Percentiles rank a stretch among this genome's conserved stretches.
phyloP scores from a whole-genome alignment of 805 yeast genomes.

The Nakazawaea pomicola region DNA sequence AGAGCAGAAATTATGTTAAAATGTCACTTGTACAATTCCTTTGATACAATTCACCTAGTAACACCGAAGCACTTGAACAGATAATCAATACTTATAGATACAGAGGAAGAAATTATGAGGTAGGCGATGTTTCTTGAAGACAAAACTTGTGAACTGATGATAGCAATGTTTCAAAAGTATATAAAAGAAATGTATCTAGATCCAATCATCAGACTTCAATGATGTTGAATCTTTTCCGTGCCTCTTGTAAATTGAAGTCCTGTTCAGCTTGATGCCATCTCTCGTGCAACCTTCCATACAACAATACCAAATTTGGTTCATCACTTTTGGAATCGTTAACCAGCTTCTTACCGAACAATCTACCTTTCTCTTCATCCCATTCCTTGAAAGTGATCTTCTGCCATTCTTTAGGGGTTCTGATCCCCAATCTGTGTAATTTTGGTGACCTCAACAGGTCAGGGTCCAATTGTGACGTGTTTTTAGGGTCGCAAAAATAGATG shows the following conservation, averaged over 20 bases:
- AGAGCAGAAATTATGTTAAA: no score
- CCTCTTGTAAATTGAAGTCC: background rate
- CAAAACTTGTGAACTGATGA: no score
- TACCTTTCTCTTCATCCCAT: constrained; percentile 45
- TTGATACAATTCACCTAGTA: no score
- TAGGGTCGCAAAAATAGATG: constrained; percentile 39
- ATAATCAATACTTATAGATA: no score
- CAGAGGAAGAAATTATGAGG: no score
- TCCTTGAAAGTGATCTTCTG: constrained; percentile 32
- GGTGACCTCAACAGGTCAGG: constrained; percentile 37
- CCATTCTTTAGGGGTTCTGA: constrained; percentile 27
- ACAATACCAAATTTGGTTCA: constrained; percentile 31
- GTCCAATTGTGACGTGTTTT: constrained; percentile 30
- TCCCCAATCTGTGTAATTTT: constrained; percentile 29
- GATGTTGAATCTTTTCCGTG: background rate
- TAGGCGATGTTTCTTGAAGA: no score
- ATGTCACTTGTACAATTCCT: no score
- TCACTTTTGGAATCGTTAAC: constrained; percentile 30
- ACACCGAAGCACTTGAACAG: no score
- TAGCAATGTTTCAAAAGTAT: no score
- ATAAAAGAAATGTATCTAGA: no score
- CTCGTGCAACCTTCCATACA: constrained; percentile 37
- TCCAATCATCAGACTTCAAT: background rate
- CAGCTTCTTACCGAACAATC: constrained; percentile 36
- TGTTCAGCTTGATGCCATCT: constrained; percentile 33